phyloP scores from a whole-genome alignment of 2,329 filamentous ascomycete species.

The Fusarium illudens region DNA sequence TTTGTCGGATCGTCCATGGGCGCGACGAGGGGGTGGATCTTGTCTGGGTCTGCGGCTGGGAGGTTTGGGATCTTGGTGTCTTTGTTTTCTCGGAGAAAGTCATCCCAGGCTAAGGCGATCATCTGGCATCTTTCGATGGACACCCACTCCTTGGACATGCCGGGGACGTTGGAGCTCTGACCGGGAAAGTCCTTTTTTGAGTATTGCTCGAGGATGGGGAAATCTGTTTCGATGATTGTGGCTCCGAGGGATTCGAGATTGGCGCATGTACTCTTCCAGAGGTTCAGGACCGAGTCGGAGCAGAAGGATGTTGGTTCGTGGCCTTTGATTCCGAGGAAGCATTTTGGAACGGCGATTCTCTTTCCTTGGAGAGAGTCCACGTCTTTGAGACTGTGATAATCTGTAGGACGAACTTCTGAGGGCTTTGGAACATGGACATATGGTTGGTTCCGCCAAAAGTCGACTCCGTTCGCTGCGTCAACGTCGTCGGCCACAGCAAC shows the following conservation, averaged over 20 bases:
- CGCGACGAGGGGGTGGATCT: not conserved
- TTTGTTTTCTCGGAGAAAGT: not conserved
- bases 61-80: not conserved
- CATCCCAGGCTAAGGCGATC: conserved; percentile 13
- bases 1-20: not conserved
- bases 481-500: conserved; percentile 56
- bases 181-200: conserved; percentile 19
- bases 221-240: conserved; percentile 49
- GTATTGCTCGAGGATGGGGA: conserved; percentile 28
- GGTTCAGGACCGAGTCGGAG: not conserved
- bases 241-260: conserved; percentile 54
- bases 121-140: conserved; percentile 17
- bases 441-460: conserved; percentile 64
- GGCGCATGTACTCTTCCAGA: conserved; percentile 42
- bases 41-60: not conserved
- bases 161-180: conserved; percentile 9
- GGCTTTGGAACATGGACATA: conserved; percentile 52
- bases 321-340: not conserved
- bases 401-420: conserved; percentile 42
- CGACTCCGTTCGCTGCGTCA: conserved; percentile 27
- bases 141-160: conserved; percentile 11
- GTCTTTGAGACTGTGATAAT: not conserved
- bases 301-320: not conserved
- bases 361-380: not conserved
- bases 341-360: not conserved